Evolutionary conservation across 192 early-diverging fungal species (phyloP).

Genomic region (Backusella sp.): DNA sequence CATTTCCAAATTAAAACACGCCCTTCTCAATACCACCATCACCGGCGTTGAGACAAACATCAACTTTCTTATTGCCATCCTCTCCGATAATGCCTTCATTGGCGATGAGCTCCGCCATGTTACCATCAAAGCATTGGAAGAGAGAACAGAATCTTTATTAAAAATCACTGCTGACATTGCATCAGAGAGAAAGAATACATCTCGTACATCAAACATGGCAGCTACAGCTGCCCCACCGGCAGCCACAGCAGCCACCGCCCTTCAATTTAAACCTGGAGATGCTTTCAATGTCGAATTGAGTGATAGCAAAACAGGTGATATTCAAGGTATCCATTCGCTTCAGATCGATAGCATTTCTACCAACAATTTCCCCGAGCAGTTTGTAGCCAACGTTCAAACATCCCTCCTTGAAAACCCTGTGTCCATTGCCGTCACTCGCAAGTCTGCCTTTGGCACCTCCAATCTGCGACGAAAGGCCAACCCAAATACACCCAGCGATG

Average conservation of each 20-base stretch:
- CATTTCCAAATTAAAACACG: conserved; percentile 36
- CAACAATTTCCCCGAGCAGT: conserved; percentile 31
- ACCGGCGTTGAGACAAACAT: conserved; percentile 91
- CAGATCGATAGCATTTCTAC: conserved; percentile 22
- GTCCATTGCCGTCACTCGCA: conserved; percentile 18
- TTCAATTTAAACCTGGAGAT: conserved; percentile 37
- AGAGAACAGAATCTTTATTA: conserved; percentile 6
- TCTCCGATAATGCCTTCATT: conserved; percentile 73
- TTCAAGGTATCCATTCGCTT: conserved; percentile 9
- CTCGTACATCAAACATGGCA: not conserved
- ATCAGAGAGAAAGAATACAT: not conserved
- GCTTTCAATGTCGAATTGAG: conserved; percentile 23
- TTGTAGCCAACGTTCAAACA: conserved; percentile 11
- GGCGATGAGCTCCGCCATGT: conserved; percentile 57
- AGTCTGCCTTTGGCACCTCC: conserved; percentile 14
- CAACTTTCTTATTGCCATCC: conserved; percentile 78
- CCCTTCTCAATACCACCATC: conserved; percentile 37
- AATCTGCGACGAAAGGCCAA: conserved; percentile 23
- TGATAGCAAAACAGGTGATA: not conserved
- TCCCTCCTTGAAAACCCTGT: not conserved
- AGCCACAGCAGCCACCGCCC: not conserved
- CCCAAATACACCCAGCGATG: not conserved
- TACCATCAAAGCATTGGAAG: conserved; percentile 82
- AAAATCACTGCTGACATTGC: not conserved
- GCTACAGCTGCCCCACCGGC: not conserved